phyloP scores from a whole-genome alignment of 306 rosid species.

The Quercus suber region DNA sequence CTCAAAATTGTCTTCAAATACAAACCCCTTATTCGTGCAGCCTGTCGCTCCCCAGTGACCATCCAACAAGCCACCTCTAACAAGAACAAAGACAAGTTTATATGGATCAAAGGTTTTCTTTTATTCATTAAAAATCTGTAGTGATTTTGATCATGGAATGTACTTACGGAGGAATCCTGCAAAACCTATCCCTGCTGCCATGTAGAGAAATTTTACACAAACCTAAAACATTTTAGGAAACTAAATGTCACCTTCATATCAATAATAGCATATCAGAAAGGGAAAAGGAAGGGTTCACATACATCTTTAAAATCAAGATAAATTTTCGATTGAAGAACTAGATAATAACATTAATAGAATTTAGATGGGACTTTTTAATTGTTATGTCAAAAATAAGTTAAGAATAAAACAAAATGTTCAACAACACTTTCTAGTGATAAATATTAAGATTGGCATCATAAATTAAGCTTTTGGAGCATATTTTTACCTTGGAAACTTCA shows the following conservation, averaged over 20 bases:
- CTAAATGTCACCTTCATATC: neutral
- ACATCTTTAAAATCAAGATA: neutral
- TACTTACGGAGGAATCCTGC: slow-evolving; percentile 81
- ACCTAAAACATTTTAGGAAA: slow-evolving; percentile 47
- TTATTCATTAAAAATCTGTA: neutral
- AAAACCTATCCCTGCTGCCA: slow-evolving; percentile 53
- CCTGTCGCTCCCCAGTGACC: slow-evolving; percentile 94
- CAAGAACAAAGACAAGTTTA: slow-evolving; percentile 10
- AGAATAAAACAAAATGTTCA: neutral
- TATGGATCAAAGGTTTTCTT: neutral
- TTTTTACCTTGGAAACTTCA: slow-evolving; percentile 39
- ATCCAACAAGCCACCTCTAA: slow-evolving; percentile 93
- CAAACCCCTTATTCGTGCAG: slow-evolving; percentile 77
- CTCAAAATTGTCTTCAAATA: slow-evolving; percentile 81
- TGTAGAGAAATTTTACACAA: slow-evolving; percentile 59
- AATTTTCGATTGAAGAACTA: neutral
- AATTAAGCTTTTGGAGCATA: neutral
- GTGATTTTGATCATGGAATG: neutral
- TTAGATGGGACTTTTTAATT: neutral
- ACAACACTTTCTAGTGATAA: neutral
- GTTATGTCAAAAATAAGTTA: neutral
- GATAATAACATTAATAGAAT: neutral
- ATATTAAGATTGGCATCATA: neutral
- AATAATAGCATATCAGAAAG: neutral
- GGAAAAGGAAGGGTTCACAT: neutral